phyloP scores from a whole-genome alignment of 2,329 filamentous ascomycete genomes.

The Lithohypha guttulata region DNA sequence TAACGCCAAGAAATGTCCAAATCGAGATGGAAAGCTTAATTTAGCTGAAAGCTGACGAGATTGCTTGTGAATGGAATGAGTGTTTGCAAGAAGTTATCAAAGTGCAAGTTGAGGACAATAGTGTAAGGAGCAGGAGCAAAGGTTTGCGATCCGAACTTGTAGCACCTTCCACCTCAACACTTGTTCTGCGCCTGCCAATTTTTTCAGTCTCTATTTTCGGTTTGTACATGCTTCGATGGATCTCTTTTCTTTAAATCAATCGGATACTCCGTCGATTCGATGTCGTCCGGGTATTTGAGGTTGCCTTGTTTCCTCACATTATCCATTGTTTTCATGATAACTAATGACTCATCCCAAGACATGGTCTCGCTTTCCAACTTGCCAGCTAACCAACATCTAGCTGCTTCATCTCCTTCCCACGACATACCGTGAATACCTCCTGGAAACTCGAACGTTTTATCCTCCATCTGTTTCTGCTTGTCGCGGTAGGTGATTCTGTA shows the following conservation, averaged over 20 bases:
- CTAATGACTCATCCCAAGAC: slow-evolving; percentile 70
- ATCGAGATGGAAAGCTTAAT: background rate
- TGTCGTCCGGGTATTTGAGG: slow-evolving; percentile 53
- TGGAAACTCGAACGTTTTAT: slow-evolving; percentile 15
- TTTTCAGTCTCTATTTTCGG: slow-evolving; percentile 2
- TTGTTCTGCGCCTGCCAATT: no score
- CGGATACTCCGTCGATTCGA: slow-evolving; percentile 51
- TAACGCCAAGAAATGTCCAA: slow-evolving; percentile 3
- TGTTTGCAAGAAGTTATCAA: no score
- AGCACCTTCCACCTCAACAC: no score
- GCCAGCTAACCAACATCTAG: slow-evolving; percentile 37
- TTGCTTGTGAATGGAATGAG: no score
- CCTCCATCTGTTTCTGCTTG: slow-evolving; percentile 11
- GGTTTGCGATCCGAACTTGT: no score
- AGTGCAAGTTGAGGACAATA: no score
- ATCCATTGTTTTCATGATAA: slow-evolving; percentile 77
- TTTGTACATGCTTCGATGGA: background rate
- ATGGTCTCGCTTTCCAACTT: slow-evolving; percentile 67
- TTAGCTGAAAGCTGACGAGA: no score
- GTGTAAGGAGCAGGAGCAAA: no score
- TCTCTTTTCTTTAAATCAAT: slow-evolving; percentile 27
- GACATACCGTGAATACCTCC: slow-evolving; percentile 17
- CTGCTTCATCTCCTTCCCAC: slow-evolving; percentile 19
- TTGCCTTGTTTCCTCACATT: slow-evolving; percentile 55
- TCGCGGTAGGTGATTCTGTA: slow-evolving; percentile 48